Evolutionary conservation across 495 filamentous ascomycete genomes (phyloP).

Genomic region (Hyaloscypha hepaticicola): DNA sequence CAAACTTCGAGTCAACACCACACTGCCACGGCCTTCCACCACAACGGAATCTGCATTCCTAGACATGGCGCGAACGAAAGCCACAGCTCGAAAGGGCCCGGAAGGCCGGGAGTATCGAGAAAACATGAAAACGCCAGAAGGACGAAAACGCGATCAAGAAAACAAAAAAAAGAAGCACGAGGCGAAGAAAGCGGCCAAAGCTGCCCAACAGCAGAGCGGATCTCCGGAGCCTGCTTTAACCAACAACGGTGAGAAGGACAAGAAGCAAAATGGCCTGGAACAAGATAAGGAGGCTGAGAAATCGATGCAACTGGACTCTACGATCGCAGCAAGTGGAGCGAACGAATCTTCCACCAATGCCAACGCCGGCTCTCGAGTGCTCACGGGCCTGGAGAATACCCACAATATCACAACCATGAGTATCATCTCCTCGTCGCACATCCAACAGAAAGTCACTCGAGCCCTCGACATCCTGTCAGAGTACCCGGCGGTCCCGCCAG

Average conservation of each 20-base stretch:
- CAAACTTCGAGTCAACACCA: neutral
- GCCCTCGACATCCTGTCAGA: constrained; percentile 42
- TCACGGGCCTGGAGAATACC: neutral
- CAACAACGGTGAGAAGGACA: neutral
- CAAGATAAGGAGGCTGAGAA: neutral
- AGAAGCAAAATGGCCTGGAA: neutral
- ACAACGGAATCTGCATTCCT: neutral
- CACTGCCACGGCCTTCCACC: neutral
- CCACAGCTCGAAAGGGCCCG: constrained; percentile 1
- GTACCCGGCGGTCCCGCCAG: constrained; percentile 32
- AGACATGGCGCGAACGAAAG: constrained; percentile 11
- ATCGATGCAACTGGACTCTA: neutral
- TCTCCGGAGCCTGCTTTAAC: neutral
- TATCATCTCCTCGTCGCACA: constrained; percentile 55
- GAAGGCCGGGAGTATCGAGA: neutral
- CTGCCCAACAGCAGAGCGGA: neutral
- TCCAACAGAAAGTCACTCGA: constrained; percentile 51
- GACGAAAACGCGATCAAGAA: neutral
- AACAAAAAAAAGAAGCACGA: constrained; percentile 8
- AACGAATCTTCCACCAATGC: neutral
- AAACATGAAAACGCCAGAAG: neutral
- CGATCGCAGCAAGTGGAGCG: neutral
- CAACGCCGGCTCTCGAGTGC: neutral
- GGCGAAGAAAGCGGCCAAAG: neutral
- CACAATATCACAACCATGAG: constrained; percentile 28